Base-by-base conservation (phyloP, 768 basidiomycete species). In the Lactarius quietus region DNA sequence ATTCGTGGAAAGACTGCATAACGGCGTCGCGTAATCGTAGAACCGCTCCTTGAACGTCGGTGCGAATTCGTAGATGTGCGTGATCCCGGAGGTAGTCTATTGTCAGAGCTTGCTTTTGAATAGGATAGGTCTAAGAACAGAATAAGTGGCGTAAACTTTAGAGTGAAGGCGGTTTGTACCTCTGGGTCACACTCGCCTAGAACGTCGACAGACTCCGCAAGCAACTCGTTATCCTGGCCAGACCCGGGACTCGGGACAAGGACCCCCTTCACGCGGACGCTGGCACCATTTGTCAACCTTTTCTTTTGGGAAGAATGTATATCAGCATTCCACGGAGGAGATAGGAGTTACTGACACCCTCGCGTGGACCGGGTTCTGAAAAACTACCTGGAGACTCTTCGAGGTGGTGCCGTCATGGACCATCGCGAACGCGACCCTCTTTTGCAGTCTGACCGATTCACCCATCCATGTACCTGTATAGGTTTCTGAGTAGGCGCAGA, bases 81-180 rank as follows among this genome's bases (percentile, higher is more conserved):
- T 95, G 82, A 64, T 95, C 90, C 9, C 96, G 84, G 35, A 97
- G 82, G 71, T 92, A 89, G 66, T 94, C 89, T 2, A 82, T 76
- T 2, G 91, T 85, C 14, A 93, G 81, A 33, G 86, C 76, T 75
- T 98, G 87, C 74, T 97, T 98, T 76, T 95, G 95, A 59, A 97
- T 93, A 0, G 94, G 94, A 75, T 96, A 98, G 54, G 77, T 78
- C 94, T 94, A 61, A 7, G 36, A 61, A 57, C 54, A 68, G 61
- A 59, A 52, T 35, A 70, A 75, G 65, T 35, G 10, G 17, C n/a
- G 38, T 17, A 28, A 58, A 23, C 18, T 17, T 58, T 43, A 6
- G n/a, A 7, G 15, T 33, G 31, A 56, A 20, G 45, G 2, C 14
- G 51, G 38, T 14, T 68, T 76, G 61, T 62, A 87, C 86, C 68